Evolutionary conservation across 2,329 filamentous ascomycete species (phyloP).

Genomic region (Scytalidium lignicola): DNA sequence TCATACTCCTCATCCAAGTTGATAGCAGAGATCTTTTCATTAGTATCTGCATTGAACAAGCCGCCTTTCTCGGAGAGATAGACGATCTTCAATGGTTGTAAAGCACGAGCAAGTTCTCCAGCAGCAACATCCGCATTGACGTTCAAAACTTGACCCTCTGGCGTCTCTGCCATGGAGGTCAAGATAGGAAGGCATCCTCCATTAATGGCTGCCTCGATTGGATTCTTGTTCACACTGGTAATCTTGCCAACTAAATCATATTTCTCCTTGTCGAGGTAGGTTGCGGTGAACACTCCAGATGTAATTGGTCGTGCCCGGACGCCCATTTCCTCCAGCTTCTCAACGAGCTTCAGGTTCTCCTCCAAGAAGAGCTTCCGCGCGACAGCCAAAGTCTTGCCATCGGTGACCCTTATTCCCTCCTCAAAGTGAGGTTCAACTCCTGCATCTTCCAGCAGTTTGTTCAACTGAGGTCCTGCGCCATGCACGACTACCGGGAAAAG

Average conservation of each 20-base stretch:
- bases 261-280: constrained; percentile 94
- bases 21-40: constrained; percentile 93
- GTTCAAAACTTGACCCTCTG: constrained; percentile 88
- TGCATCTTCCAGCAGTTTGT: constrained; percentile 81
- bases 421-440: constrained; percentile 94
- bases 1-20: constrained; percentile 97
- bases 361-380: constrained; percentile 90
- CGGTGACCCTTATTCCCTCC: constrained; percentile 92
- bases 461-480: constrained; percentile 90
- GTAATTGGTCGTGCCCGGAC: constrained; percentile 86
- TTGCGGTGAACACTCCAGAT: constrained; percentile 82
- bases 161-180: constrained; percentile 92
- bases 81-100: constrained; percentile 95
- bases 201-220: constrained; percentile 86
- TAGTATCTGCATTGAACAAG: constrained; percentile 87
- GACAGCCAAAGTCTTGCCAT: constrained; percentile 88
- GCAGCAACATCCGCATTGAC: constrained; percentile 98
- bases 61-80: constrained; percentile 98
- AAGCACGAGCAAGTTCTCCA: constrained; percentile 79
- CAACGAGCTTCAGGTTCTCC: constrained; percentile 89
- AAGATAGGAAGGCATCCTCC: constrained; percentile 89
- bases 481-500: constrained; percentile 95
- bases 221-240: constrained; percentile 81
- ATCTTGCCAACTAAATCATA: constrained; percentile 96
- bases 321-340: constrained; percentile 84